Evolutionary conservation across 1,284 basidiomycete genomes (phyloP).

Genomic region (Malassezia pachydermatis): DNA sequence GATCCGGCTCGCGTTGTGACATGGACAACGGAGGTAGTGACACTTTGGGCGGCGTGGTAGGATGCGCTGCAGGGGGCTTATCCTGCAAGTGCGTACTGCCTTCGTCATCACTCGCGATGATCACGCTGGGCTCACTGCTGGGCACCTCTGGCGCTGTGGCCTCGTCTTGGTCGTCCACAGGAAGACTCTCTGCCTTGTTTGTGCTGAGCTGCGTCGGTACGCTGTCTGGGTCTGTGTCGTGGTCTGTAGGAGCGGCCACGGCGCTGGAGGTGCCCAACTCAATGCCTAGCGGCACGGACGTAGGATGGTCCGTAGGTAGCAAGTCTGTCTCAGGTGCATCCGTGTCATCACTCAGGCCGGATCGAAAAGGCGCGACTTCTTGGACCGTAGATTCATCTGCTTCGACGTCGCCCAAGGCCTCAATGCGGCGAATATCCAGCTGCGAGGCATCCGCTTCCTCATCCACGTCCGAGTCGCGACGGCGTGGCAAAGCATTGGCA

Average conservation of each 20-base stretch:
- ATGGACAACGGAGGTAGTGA: neutral
- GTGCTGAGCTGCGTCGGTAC: neutral
- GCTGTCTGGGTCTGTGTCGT: neutral
- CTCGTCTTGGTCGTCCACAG: neutral
- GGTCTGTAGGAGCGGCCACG: neutral
- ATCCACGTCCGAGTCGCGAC: neutral
- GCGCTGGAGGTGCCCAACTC: neutral
- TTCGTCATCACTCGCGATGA: neutral
- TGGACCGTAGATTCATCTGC: neutral
- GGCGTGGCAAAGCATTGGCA: constrained; percentile 1
- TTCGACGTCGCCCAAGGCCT: neutral
- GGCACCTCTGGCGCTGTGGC: too few species aligned
- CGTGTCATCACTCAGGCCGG: constrained; percentile 8
- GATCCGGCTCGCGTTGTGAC: neutral
- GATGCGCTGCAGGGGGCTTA: constrained; percentile 8
- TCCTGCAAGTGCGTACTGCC: neutral
- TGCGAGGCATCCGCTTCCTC: neutral
- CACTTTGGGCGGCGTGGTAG: neutral
- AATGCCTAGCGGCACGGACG: neutral
- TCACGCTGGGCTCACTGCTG: neutral
- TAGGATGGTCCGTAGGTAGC: neutral
- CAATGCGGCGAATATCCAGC: neutral
- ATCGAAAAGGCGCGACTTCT: constrained; percentile 7
- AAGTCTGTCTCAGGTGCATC: constrained; percentile 1
- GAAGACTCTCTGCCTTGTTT: neutral